Conservation (phyloP, 2,329 filamentous ascomycete genomes). For the Cladobotryum protrusum region DNA sequence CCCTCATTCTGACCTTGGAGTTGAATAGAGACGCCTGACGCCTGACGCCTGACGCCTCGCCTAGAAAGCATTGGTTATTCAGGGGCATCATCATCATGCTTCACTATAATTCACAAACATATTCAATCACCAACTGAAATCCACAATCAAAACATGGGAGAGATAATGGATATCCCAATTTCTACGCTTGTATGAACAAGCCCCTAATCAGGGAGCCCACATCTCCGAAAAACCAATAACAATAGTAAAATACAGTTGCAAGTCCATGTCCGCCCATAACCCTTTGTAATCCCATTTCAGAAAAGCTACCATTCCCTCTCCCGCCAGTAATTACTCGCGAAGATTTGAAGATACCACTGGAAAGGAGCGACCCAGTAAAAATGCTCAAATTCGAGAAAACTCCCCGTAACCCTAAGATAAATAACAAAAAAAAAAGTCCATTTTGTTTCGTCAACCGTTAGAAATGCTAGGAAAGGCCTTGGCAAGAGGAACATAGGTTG, state of each 20-base stretch:
- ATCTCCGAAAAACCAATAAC: slow-evolving; percentile 2
- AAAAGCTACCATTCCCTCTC: neutral
- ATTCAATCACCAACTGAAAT: no score
- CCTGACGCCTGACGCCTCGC: no score
- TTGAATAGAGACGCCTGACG: no score
- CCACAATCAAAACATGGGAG: no score
- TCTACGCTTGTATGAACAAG: slow-evolving; percentile 10
- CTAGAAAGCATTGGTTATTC: no score
- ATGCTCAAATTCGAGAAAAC: slow-evolving; percentile 7
- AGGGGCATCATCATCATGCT: no score
- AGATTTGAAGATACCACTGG: slow-evolving; percentile 1
- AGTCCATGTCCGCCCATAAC: slow-evolving; percentile 9
- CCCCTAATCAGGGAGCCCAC: slow-evolving; percentile 7
- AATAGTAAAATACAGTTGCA: slow-evolving; percentile 15
- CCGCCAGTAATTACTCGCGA: slow-evolving; percentile 5
- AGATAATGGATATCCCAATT: slow-evolving; percentile 3
- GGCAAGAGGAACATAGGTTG: neutral
- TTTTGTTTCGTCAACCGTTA: slow-evolving; percentile 9
- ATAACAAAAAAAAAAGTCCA: slow-evolving; percentile 6
- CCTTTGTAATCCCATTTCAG: slow-evolving; percentile 5
- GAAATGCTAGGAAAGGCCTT: neutral
- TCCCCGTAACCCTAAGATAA: slow-evolving; percentile 4
- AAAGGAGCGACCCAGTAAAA: slow-evolving; percentile 12
- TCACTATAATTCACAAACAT: no score
- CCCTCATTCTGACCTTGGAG: no score